These are phyloP conservation scores for Pulicaria dysenterica DNA, from an alignment of 129 eudicot species.

Conservation along the genomic window DNA sequence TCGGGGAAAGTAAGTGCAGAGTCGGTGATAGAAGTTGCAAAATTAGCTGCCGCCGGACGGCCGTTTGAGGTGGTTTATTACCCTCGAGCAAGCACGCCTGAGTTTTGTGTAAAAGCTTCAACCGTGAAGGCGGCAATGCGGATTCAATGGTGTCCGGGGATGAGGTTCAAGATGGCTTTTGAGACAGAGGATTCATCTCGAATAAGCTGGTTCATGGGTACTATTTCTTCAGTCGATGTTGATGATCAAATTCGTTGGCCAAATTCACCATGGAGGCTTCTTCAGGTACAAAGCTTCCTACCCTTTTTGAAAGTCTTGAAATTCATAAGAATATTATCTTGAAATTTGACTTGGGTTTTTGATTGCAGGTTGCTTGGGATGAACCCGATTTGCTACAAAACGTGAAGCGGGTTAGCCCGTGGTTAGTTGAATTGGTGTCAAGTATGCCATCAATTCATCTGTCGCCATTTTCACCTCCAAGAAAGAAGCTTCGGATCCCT, in stretches of 20 bases:
- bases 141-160: slow-evolving; percentile 83
- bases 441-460: slow-evolving; percentile 75
- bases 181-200: slow-evolving; percentile 97
- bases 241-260: slow-evolving; percentile 87
- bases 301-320: not conserved
- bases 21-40: slow-evolving; percentile 67
- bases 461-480: slow-evolving; percentile 81
- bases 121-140: slow-evolving; percentile 69
- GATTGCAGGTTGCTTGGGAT: slow-evolving; percentile 87
- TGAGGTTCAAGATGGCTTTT: slow-evolving; percentile 98
- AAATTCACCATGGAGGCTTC: slow-evolving; percentile 92
- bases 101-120: slow-evolving; percentile 75
- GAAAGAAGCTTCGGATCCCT: slow-evolving; percentile 75
- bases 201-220: slow-evolving; percentile 99
- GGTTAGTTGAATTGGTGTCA: slow-evolving; percentile 92
- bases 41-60: slow-evolving; percentile 62
- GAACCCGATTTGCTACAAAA: slow-evolving; percentile 91
- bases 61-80: slow-evolving; percentile 81
- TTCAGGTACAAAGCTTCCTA: slow-evolving; percentile 63
- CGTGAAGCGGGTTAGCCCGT: slow-evolving; percentile 88
- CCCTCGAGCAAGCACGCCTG: slow-evolving; percentile 90
- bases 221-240: slow-evolving; percentile 74
- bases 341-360: not conserved
- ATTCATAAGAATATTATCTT: not conserved
- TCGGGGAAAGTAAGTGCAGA: slow-evolving; percentile 51